These are phyloP conservation scores for Taphrina confusa DNA, from an alignment of 1,139 yeast genomes.

Conservation along the genomic window DNA sequence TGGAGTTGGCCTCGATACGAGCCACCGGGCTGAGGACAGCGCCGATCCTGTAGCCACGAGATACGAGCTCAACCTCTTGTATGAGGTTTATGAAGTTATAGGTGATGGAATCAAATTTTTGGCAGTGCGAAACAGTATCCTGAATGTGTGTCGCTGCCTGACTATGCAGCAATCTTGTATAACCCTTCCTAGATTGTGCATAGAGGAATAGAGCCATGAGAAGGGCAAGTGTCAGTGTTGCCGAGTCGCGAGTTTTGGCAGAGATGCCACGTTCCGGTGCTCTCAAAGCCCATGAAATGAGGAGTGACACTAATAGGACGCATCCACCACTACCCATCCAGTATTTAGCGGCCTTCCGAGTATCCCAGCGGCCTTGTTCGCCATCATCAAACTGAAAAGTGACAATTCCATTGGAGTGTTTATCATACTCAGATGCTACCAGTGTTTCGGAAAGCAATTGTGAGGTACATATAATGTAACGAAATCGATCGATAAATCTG, in stretches of 20 bases:
- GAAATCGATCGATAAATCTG: constrained; percentile 52
- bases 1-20: constrained; percentile 14
- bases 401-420: constrained; percentile 29
- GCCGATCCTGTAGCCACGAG: constrained; percentile 45
- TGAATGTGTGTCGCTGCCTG: constrained; percentile 45
- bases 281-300: constrained; percentile 43
- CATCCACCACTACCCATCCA: constrained; percentile 49
- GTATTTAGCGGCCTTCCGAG: constrained; percentile 35
- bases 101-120: constrained; percentile 45
- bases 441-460: constrained; percentile 49
- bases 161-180: constrained; percentile 45
- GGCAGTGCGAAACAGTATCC: constrained; percentile 44
- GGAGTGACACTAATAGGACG: constrained; percentile 46
- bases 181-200: constrained; percentile 38
- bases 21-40: constrained; percentile 17
- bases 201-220: constrained; percentile 38
- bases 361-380: constrained; percentile 27
- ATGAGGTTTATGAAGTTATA: constrained; percentile 45
- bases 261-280: constrained; percentile 25
- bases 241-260: constrained; percentile 36
- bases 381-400: constrained; percentile 7
- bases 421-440: constrained; percentile 36
- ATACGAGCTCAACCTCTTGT: constrained; percentile 48
- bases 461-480: constrained; percentile 51
- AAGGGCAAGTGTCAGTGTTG: constrained; percentile 42